Evolutionary conservation across 2,329 filamentous ascomycete species (phyloP), one percentile per base, ranked within the genome.

Genomic region (Metarhizium sp.): DNA sequence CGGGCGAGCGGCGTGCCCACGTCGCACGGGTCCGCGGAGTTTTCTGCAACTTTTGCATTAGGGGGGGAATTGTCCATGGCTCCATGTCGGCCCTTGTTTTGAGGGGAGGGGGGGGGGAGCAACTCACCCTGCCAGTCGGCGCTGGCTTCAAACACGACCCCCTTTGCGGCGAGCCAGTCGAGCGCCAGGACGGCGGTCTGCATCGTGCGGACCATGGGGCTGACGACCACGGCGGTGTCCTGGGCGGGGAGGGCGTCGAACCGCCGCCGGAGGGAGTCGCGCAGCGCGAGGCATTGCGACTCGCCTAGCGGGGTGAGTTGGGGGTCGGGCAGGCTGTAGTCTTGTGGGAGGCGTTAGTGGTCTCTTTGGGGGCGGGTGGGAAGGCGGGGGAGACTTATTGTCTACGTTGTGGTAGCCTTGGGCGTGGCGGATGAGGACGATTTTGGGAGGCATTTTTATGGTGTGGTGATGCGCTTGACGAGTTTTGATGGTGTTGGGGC

Each of bases 371-470:
- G n/a, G 11, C 20, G 20, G 18, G 13, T 40, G 25, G n/a, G 40
- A 18, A 11, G 42, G 42, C n/a, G 42, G 42, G 54, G 49, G 53
- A 53, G 30, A 77, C 78, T 71, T 73, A 81, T 81, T 67, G 51
- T 70, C 64, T 14, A 72, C 69, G 57, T 83, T 83, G 66, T 83
- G 80, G n/a, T 75, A 64, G 8, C 76, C 80, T 70, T 97, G 89
- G 16, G 89, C 92, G 78, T 97, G 92, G 62, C 92, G 88, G 65
- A 96, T 86, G 65, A 97, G 77, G 61, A 97, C 88, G 57, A 96
- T 63, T 0, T 74, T 80, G 1, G 78, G 79, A 52, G 79, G 65
- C 79, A 82, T 82, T 47, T 20, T 51, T 29, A 1, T 2, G 42
- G n/a, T 45, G 16, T 10, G 42, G 42, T 45, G n/a, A 20, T 18